Conservation (phyloP, 345 rosid species). For the Viola odorata region DNA sequence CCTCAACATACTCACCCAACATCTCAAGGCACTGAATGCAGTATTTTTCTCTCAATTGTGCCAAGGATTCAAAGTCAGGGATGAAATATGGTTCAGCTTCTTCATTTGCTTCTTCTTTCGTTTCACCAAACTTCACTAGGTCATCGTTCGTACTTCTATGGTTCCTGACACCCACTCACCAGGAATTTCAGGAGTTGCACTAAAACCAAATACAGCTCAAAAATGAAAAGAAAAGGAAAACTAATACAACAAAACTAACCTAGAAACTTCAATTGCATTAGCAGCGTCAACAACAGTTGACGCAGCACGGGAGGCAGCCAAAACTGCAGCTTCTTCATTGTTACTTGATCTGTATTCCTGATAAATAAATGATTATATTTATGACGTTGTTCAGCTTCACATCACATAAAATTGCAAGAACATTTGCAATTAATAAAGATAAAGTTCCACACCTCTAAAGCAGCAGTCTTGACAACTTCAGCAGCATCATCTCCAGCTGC, state of each 20-base stretch:
- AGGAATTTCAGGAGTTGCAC: conserved; percentile 17
- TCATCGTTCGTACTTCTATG: conserved; percentile 29
- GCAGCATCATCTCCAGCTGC: conserved; percentile 97
- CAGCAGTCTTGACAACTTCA: conserved; percentile 90
- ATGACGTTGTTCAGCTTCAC: too few relatives aligned
- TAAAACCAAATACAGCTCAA: background rate
- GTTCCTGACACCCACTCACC: conserved; percentile 48
- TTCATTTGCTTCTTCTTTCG: conserved; percentile 37
- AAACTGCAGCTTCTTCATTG: conserved; percentile 80
- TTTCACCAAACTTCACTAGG: conserved; percentile 24
- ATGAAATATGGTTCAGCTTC: conserved; percentile 59
- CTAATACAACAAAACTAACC: conserved; percentile 40
- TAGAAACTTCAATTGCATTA: conserved; percentile 61
- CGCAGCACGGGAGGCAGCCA: conserved; percentile 89
- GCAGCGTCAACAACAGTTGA: conserved; percentile 92
- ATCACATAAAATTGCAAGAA: too few relatives aligned
- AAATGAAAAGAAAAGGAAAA: too few relatives aligned
- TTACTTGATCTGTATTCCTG: conserved; percentile 67
- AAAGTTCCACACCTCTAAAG: conserved; percentile 55
- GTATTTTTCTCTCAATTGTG: conserved; percentile 79
- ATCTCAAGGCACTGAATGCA: conserved; percentile 91
- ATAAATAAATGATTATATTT: conserved; percentile 4
- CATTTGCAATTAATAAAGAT: too few relatives aligned
- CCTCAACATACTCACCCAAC: conserved; percentile 96
- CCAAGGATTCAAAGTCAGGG: conserved; percentile 64